Percentiles rank a stretch among this genome's conserved stretches.
phyloP scores from a whole-genome alignment of 257 asterid genomes.

The Anisodus acutangulus region DNA sequence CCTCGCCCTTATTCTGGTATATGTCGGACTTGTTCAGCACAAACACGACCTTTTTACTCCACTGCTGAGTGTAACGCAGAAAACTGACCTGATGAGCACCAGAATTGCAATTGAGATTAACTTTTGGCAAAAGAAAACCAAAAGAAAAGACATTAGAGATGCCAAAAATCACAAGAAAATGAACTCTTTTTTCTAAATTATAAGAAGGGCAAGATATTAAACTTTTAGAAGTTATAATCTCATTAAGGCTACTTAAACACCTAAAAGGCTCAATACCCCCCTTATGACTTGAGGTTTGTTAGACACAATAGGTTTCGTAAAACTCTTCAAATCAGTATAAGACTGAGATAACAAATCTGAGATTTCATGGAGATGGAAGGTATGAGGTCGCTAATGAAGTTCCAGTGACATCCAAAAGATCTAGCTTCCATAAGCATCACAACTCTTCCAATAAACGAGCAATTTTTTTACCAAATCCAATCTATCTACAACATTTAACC shows the following conservation, averaged over 20 bases:
- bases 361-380: not conserved
- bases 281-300: not conserved
- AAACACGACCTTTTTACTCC: conserved; percentile 87
- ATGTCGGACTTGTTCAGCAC: conserved; percentile 93
- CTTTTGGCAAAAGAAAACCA: conserved; percentile 34
- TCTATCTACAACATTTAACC: not conserved
- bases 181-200: conserved; percentile 4
- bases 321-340: conserved; percentile 6
- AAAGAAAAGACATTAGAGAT: not conserved
- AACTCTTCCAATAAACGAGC: not conserved
- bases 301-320: not conserved
- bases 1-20: conserved; percentile 75
- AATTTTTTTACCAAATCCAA: not conserved
- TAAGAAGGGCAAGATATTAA: not conserved
- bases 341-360: not conserved
- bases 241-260: conserved; percentile 12
- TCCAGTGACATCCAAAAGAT: not conserved
- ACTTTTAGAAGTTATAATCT: not conserved
- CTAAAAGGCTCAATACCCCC: conserved; percentile 10
- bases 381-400: not conserved
- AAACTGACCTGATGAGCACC: conserved; percentile 69
- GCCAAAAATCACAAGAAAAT: not conserved
- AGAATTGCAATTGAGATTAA: conserved; percentile 35
- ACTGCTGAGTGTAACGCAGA: conserved; percentile 93
- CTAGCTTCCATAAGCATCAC: not conserved